Base-by-base conservation (phyloP, 768 basidiomycete genomes). In the Phaffia tasmanica region DNA sequence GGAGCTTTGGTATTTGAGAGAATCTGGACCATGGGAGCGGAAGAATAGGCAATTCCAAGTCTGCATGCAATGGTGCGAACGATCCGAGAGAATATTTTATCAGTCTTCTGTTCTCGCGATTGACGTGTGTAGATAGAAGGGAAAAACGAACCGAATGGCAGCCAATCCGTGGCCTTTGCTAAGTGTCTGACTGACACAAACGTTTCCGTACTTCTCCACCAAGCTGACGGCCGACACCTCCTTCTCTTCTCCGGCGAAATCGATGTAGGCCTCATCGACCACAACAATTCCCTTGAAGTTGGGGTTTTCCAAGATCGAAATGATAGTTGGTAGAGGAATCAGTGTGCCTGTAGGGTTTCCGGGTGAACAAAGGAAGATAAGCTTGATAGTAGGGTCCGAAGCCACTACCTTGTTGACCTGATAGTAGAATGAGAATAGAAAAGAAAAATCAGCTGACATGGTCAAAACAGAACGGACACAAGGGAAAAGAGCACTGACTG, bases 261-360 rank as follows among this genome's bases (percentile, higher is more conserved):
- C 95, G 74, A 98, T 87, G 77, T 99, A 98, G 0, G 95, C 95
- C 76, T 99, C 95, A 73, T 99, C 95, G 6, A 98, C 85, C 32
- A 94, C 81, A 49, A 97, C 85, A 69, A 99, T 84, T 9, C 95
- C 95, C 71, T 85, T 89, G 82, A 88, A 98, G 0, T 80, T 79
- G 11, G 84, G 81, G 76, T 88, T 88, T 35, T 91, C 85, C 29
- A 94, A 79, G 19, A 98, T 76, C 14, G 81, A 72, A 0, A 83
- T 81, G 67, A 98, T 79, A 16, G 85, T 81, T 14, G 81, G 72
- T 29, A 93, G 82, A 0, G 89, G 82, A 62, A 98, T 84, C 30
- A 86, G 76, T 0, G 93, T 97, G 11, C 92, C 91, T 0, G 92
- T 93, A 0, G 95, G 95, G 75, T 98, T 99, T 1, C 95, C 95